Conservation (phyloP, 345 rosid species). For the Citrus maxima region DNA sequence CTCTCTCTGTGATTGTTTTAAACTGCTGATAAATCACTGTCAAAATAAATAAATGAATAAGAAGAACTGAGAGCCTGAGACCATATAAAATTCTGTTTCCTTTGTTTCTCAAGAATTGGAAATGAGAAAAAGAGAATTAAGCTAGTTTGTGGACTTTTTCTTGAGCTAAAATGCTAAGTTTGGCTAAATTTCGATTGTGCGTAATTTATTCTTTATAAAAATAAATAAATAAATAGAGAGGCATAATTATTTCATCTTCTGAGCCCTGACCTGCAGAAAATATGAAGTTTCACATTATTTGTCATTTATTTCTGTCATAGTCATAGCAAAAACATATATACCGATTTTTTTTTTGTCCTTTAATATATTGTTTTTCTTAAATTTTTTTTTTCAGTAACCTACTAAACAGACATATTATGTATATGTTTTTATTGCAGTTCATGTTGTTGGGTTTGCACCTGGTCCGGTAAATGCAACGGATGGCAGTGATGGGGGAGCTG, state of each 20-base stretch:
- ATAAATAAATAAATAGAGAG: neutral
- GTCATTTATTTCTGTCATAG: neutral
- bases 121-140: neutral
- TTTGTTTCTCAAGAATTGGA: neutral
- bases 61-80: neutral
- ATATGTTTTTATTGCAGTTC: conserved; percentile 44
- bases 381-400: neutral
- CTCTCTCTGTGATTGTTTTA: neutral
- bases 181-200: neutral
- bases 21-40: neutral
- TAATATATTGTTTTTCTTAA: neutral
- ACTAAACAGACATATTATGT: neutral
- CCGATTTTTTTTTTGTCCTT: neutral
- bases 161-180: neutral
- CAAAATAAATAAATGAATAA: neutral
- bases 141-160: neutral
- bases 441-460: conserved; percentile 81
- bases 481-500: conserved; percentile 49
- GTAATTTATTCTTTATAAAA: neutral
- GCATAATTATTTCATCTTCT: neutral
- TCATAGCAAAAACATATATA: neutral
- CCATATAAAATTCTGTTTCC: neutral
- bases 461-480: conserved; percentile 47
- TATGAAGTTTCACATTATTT: neutral
- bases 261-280: neutral